Base-by-base conservation (phyloP, 257 asterid species). In the Haberlea rhodopensis region DNA sequence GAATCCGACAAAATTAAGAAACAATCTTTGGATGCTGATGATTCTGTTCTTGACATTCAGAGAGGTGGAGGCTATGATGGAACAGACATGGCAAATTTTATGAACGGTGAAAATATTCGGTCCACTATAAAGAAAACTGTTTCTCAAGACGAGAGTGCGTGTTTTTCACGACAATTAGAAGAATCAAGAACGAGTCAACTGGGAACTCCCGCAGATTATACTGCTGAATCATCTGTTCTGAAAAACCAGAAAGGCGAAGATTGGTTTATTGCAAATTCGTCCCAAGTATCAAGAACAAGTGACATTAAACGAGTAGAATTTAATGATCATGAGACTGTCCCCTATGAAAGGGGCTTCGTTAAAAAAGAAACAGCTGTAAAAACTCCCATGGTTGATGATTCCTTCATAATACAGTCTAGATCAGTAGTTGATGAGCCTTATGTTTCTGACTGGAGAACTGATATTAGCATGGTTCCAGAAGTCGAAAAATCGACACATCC, bases 321-420 rank as follows among this genome's bases (percentile, higher is more conserved):
- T n/a, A 75, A 55, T 21, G 70, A 67, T 43, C 79, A 55, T 6
- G 78, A 61, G 46, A 21, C 71, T 53, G 55, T 65, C 63, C 57
- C 86, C 53, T 69, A 51, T 22, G 64, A 72, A 62, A 68, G 60
- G 34, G 79, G 66, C 73, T 58, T 66, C 43, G 51, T 40, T 53
- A 53, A 59, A 57, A 75, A 58, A 34, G 87, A 81, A 62, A 60
- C 75, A 19, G 61, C 71, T 51, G 74, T 72, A 71, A 81, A 43
- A 60, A 58, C 78, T 60, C 34, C 73, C 60, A 71, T 79, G 49
- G 71, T 78, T 24, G 97, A 89, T 58, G 95, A 87, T 74, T 89
- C 95, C 45, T 81, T 87, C 81, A 87, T 89, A 32, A 63, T 87
- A 71, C 94, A 87, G 60, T 80, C 95, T 22, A 72, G 83, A 59